phyloP scores from a whole-genome alignment of 352 stramenopile genomes.

The Phytopythium mirpurense region DNA sequence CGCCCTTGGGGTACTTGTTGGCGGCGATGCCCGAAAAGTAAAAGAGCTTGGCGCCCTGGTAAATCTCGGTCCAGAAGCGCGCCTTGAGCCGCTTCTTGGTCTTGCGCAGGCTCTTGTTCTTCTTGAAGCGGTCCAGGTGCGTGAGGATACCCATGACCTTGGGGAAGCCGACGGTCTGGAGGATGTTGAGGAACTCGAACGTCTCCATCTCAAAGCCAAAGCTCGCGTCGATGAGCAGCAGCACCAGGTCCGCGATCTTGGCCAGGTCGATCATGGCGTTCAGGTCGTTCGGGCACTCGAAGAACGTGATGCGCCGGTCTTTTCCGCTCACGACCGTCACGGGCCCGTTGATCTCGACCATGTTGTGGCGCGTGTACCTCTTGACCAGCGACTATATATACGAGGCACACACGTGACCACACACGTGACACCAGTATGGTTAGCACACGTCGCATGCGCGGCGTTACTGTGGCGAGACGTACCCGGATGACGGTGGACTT shows the following conservation, averaged over 20 bases:
- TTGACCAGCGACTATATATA: constrained; percentile 89
- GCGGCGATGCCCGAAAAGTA: constrained; percentile 97
- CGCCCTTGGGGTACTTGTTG: constrained; percentile 99
- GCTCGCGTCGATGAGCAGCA: constrained; percentile 99
- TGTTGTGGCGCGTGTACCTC: constrained; percentile 98
- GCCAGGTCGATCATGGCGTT: constrained; percentile 94
- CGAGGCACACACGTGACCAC: not conserved
- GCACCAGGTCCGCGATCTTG: constrained; percentile 98
- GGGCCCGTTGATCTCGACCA: constrained; percentile 95
- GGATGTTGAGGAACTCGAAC: constrained; percentile 99
- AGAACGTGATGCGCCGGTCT: constrained; percentile 97
- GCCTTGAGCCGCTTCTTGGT: constrained; percentile 99
- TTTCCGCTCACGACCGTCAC: constrained; percentile 99
- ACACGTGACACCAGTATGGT: not conserved
- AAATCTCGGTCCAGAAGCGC: constrained; percentile 99
- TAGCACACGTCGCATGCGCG: no score
- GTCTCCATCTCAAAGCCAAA: constrained; percentile 99
- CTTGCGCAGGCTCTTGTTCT: constrained; percentile 97
- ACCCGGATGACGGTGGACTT: constrained; percentile 97
- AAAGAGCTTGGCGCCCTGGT: constrained; percentile 94
- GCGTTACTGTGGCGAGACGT: no score
- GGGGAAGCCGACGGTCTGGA: constrained; percentile 91
- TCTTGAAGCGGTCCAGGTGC: constrained; percentile 98
- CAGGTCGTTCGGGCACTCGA: constrained; percentile 97
- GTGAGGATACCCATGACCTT: constrained; percentile 99